Conservation (phyloP, 129 eudicot species). For the Lactuca saligna region DNA sequence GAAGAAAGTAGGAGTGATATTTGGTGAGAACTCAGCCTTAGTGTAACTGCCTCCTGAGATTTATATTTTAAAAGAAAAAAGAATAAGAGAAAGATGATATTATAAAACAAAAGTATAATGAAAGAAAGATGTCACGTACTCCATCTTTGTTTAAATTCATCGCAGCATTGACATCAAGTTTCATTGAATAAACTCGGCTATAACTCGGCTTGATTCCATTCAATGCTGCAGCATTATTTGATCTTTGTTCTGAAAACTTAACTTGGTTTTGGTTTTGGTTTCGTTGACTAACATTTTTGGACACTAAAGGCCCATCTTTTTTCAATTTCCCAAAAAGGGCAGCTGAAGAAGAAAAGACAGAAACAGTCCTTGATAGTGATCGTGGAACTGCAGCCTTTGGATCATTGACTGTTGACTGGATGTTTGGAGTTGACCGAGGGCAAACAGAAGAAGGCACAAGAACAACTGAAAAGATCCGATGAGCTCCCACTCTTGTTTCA, state of each 20-base stretch:
- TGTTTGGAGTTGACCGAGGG: constrained; percentile 46
- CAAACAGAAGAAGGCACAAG: constrained; percentile 92
- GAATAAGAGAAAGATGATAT: not conserved
- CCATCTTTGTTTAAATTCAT: constrained; percentile 41
- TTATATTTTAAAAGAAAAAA: not conserved
- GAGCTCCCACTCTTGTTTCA: constrained; percentile 92
- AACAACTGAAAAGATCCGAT: constrained; percentile 87
- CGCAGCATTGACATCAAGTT: constrained; percentile 37
- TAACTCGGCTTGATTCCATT: constrained; percentile 68
- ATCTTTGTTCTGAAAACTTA: constrained; percentile 28
- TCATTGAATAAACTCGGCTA: constrained; percentile 65
- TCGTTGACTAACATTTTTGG: constrained; percentile 36
- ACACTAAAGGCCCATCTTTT: constrained; percentile 46
- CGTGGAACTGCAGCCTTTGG: constrained; percentile 51
- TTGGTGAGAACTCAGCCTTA: constrained; percentile 77
- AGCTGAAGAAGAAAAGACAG: constrained; percentile 98
- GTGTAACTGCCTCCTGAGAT: constrained; percentile 64
- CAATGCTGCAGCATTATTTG: constrained; percentile 49
- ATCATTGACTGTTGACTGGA: constrained; percentile 27
- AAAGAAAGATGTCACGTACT: constrained; percentile 42
- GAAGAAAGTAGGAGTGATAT: constrained; percentile 80
- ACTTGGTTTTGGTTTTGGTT: constrained; percentile 18
- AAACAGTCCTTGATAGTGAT: constrained; percentile 88
- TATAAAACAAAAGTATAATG: not conserved
- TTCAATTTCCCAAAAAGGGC: constrained; percentile 85